Conservation (phyloP, 225 moss, liverwort and hornwort species). For the Antitrichia curtipendula region DNA sequence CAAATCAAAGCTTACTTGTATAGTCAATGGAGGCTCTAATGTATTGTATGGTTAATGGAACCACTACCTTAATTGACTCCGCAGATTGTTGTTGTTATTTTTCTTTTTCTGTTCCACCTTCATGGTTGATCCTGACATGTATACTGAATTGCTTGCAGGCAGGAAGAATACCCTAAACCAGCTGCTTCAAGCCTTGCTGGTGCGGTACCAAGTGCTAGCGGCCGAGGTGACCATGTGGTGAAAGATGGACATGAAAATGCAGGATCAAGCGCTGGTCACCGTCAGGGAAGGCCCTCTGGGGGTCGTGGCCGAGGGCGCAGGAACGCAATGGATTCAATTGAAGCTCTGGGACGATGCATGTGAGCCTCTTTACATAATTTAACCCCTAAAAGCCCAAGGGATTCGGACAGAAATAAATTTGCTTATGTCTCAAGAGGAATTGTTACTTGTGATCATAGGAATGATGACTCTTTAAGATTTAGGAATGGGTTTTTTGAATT, state of each 20-base stretch:
- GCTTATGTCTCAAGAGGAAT: too few species aligned
- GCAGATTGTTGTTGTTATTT: not conserved
- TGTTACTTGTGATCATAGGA: not conserved
- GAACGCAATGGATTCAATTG: slow-evolving; percentile 22
- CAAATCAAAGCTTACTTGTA: not conserved
- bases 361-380: not conserved
- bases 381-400: too few species aligned
- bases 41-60: not conserved
- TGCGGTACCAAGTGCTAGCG: not conserved
- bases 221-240: not conserved
- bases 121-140: not conserved
- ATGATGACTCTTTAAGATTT: not conserved
- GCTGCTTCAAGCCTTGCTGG: not conserved
- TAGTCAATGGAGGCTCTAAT: not conserved
- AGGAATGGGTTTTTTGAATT: not conserved
- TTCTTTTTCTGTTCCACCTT: not conserved
- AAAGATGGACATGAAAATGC: not conserved
- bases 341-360: slow-evolving; percentile 55
- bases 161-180: not conserved
- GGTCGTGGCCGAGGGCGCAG: slow-evolving; percentile 4
- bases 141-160: not conserved
- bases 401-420: too few species aligned
- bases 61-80: not conserved
- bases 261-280: not conserved
- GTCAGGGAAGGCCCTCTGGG: not conserved